Conservation (phyloP, 495 filamentous ascomycete genomes). For the Articulospora tetracladia region DNA sequence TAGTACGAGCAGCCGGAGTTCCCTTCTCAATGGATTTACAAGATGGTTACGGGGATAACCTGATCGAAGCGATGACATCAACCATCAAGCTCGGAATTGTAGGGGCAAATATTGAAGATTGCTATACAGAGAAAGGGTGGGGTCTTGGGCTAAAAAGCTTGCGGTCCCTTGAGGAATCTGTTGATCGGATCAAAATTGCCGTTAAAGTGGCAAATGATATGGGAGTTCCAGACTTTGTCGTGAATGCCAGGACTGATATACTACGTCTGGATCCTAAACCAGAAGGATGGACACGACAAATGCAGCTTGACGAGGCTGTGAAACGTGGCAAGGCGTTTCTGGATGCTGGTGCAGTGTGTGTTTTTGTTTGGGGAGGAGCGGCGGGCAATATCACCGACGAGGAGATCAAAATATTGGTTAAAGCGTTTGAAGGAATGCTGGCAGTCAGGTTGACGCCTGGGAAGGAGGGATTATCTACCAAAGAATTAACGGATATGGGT, state of each 20-base stretch:
- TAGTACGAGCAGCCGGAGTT: conserved; percentile 23
- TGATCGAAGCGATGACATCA: conserved; percentile 33
- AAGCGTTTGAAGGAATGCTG: conserved; percentile 26
- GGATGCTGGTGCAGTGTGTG: conserved; percentile 36
- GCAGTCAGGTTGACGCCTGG: conserved; percentile 32
- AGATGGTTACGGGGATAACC: conserved; percentile 44
- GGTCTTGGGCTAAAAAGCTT: conserved; percentile 22
- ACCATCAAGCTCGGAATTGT: conserved; percentile 42
- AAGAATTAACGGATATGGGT: conserved; percentile 36
- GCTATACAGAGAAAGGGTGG: conserved; percentile 25
- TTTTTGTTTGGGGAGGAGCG: conserved; percentile 46
- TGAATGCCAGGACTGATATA: conserved; percentile 44
- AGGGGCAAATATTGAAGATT: conserved; percentile 50
- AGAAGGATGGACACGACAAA: conserved; percentile 23
- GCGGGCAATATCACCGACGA: conserved; percentile 29
- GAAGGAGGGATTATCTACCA: conserved; percentile 25
- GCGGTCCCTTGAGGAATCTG: conserved; percentile 31
- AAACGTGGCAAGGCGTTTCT: conserved; percentile 39
- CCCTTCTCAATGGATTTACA: conserved; percentile 50
- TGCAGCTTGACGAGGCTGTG: conserved; percentile 30
- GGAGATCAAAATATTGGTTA: conserved; percentile 32
- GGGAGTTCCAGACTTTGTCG: conserved; percentile 39
- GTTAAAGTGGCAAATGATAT: conserved; percentile 24
- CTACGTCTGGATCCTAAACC: conserved; percentile 17
- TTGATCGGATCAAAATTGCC: conserved; percentile 33